Percentiles rank a stretch among this genome's conserved stretches.
These are phyloP conservation scores for Guadua angustifolia DNA, from an alignment of 176 grass and related monocot genomes.

Conservation along the genomic window DNA sequence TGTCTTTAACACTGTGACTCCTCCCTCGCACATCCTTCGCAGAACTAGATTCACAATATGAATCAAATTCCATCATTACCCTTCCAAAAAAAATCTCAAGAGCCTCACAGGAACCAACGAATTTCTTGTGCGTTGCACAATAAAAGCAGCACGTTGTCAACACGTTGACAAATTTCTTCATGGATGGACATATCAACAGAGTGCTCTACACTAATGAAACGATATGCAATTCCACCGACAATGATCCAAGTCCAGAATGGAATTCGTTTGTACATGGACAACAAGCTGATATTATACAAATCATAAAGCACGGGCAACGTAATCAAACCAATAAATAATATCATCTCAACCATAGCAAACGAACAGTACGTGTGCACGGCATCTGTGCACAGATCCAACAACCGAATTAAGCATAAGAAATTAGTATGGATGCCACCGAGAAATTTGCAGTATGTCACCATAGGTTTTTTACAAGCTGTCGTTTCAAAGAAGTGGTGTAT, in stretches of 20 bases:
- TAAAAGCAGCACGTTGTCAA: not conserved
- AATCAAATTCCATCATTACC: too few species aligned
- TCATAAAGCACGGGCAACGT: not conserved
- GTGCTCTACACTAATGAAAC: too few species aligned
- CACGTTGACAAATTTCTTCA: not conserved
- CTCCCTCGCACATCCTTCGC: too few species aligned
- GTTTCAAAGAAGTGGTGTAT: not conserved
- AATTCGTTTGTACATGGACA: too few species aligned
- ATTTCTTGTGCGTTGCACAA: not conserved
- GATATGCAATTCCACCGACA: not conserved
- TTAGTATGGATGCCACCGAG: conserved; percentile 23
- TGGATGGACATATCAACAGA: not conserved
- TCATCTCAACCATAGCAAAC: not conserved
- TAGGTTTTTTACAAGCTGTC: conserved; percentile 15
- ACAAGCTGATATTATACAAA: not conserved
- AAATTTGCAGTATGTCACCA: conserved; percentile 4
- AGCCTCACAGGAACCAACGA: too few species aligned
- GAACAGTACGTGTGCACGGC: not conserved
- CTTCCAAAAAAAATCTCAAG: too few species aligned
- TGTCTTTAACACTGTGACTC: too few species aligned
- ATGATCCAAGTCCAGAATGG: not conserved
- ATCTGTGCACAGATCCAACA: conserved; percentile 13
- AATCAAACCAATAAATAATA: not conserved
- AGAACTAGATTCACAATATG: too few species aligned
- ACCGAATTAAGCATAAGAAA: not conserved